Evolutionary conservation across 495 filamentous ascomycete species (phyloP).

Genomic region (Penicillium silybi): DNA sequence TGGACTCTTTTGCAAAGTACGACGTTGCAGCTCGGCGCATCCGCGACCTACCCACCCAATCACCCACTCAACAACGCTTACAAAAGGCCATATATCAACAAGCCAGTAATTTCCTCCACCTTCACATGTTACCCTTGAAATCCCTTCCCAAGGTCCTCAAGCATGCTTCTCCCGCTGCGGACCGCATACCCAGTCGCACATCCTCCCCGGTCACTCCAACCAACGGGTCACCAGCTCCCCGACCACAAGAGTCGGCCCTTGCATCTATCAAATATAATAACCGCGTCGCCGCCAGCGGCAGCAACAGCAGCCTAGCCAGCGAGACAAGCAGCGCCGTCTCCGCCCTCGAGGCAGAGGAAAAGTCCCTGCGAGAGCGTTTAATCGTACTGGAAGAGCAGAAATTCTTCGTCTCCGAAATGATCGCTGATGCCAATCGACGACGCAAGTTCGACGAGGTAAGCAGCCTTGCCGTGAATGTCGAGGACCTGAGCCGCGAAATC

Average conservation of each 20-base stretch:
- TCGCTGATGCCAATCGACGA: constrained; percentile 72
- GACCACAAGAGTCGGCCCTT: constrained; percentile 46
- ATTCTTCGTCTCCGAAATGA: constrained; percentile 88
- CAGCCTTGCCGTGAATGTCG: constrained; percentile 72
- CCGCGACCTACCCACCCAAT: constrained; percentile 69
- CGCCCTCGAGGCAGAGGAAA: constrained; percentile 79
- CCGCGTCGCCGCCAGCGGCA: constrained; percentile 47
- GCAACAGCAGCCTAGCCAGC: constrained; percentile 50
- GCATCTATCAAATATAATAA: constrained; percentile 57
- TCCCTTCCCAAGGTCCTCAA: constrained; percentile 78
- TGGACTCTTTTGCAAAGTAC: constrained; percentile 88
- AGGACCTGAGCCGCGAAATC: constrained; percentile 82
- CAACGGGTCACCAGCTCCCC: constrained; percentile 29
- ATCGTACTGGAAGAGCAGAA: constrained; percentile 93
- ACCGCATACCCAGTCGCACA: constrained; percentile 20
- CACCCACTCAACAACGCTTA: constrained; percentile 67
- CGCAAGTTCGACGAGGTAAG: constrained; percentile 88
- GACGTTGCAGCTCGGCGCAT: constrained; percentile 80
- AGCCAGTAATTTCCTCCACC: constrained; percentile 77
- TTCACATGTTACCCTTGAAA: constrained; percentile 91
- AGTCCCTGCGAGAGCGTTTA: constrained; percentile 73
- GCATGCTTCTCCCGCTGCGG: constrained; percentile 53
- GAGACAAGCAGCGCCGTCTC: constrained; percentile 64
- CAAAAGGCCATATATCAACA: constrained; percentile 84
- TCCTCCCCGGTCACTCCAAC: constrained; percentile 34